phyloP scores from a whole-genome alignment of 164 flowering plant species.

The Kalanchoe fedtschenkoi region DNA sequence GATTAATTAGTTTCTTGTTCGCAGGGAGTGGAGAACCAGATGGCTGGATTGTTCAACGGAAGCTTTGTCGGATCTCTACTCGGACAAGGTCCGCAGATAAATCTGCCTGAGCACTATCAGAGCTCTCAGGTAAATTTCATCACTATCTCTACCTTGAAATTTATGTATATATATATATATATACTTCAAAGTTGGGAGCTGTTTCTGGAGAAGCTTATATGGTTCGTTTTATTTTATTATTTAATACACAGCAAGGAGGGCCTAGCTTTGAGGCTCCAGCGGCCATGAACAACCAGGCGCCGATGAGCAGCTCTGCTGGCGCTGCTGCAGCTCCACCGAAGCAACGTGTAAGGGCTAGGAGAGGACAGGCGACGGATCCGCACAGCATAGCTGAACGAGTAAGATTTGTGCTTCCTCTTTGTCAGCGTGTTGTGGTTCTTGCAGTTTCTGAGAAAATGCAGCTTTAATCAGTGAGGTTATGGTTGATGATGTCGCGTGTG shows the following conservation, averaged over 20 bases:
- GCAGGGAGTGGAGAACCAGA: constrained; percentile 39
- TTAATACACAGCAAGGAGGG: constrained; percentile 12
- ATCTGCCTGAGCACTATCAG: constrained; percentile 36
- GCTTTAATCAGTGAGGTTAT: not conserved
- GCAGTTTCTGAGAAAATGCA: constrained; percentile 6
- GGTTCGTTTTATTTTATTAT: no score
- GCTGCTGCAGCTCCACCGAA: constrained; percentile 32
- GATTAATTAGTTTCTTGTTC: not conserved
- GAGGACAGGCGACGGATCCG: constrained; percentile 99
- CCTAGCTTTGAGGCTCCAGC: constrained; percentile 37
- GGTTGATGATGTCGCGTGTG: not conserved
- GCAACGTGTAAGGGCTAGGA: constrained; percentile 79
- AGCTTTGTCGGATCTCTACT: constrained; percentile 40
- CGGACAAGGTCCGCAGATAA: constrained; percentile 23
- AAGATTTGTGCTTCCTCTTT: constrained; percentile 10
- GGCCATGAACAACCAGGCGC: constrained; percentile 28
- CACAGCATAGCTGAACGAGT: constrained; percentile 99
- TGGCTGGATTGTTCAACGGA: constrained; percentile 49
- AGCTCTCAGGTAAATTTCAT: constrained; percentile 29
- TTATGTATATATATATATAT: not conserved
- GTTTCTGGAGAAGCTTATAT: not conserved
- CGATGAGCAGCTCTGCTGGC: constrained; percentile 26
- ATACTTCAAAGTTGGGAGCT: not conserved
- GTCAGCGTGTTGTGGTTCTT: not conserved
- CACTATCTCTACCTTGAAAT: not conserved